These are phyloP conservation scores for Penicillium sp. DNA, from an alignment of 2,329 filamentous ascomycete species.

Conservation along the genomic window DNA sequence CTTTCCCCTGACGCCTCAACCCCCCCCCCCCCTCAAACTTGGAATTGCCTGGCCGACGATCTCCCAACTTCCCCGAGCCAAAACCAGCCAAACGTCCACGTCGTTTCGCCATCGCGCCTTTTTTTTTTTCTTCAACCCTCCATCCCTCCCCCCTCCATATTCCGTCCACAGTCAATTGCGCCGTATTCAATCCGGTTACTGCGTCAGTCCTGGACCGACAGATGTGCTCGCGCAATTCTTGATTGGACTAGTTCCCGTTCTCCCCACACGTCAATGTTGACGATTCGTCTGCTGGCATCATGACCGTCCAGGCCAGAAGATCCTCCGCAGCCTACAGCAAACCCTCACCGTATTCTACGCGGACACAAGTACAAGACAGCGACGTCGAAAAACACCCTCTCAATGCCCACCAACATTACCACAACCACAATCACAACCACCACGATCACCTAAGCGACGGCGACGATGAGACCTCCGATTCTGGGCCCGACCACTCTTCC, in stretches of 20 bases:
- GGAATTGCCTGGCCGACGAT: constrained; percentile 34
- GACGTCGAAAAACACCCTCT: constrained; percentile 44
- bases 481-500: constrained; percentile 51
- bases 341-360: constrained; percentile 30
- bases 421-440: constrained; percentile 26
- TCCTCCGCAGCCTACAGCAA: constrained; percentile 37
- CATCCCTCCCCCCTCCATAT: neutral
- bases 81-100: constrained; percentile 3
- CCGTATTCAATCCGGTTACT: neutral
- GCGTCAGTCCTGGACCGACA: constrained; percentile 5
- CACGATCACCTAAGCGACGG: constrained; percentile 25
- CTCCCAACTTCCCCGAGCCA: constrained; percentile 19
- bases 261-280: constrained; percentile 31
- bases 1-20: neutral
- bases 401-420: constrained; percentile 23
- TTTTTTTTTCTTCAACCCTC: constrained; percentile 14
- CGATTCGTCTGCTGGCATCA: constrained; percentile 27
- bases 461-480: constrained; percentile 36
- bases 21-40: neutral
- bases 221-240: constrained; percentile 15
- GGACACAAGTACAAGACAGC: constrained; percentile 29
- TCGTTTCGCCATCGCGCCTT: constrained; percentile 17
- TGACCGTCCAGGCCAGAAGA: constrained; percentile 42
- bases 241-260: constrained; percentile 10
- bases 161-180: neutral